These are phyloP conservation scores for Poterioochromonas sp. DNA, from an alignment of 352 stramenopile genomes.

Conservation along the genomic window DNA sequence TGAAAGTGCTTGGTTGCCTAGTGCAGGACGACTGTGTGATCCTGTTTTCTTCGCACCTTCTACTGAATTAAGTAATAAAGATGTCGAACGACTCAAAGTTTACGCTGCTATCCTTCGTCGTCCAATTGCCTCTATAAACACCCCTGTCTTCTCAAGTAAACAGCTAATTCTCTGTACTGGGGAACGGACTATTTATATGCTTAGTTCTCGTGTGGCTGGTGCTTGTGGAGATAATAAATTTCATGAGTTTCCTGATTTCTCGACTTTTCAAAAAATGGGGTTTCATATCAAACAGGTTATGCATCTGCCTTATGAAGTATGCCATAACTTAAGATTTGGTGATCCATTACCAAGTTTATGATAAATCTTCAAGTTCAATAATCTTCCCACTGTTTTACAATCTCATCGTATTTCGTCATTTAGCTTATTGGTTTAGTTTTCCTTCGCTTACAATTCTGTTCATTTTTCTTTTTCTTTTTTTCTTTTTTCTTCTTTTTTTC, in stretches of 20 bases:
- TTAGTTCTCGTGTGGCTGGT: neutral
- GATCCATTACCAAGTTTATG: neutral
- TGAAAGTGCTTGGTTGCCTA: neutral
- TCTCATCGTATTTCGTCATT: too few species aligned
- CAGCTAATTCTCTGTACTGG: neutral
- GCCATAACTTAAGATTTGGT: neutral
- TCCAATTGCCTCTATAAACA: neutral
- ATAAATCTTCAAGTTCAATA: too few species aligned
- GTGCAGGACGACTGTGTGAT: neutral
- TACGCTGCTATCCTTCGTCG: neutral
- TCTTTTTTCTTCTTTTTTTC: too few species aligned
- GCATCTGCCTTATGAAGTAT: neutral
- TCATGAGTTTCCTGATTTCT: neutral
- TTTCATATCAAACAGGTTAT: neutral
- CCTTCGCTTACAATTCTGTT: too few species aligned
- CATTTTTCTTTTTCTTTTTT: too few species aligned
- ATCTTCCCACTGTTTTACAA: too few species aligned
- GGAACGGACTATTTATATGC: neutral
- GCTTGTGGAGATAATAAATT: neutral
- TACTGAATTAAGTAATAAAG: neutral
- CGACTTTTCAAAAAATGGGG: neutral
- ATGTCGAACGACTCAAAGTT: neutral
- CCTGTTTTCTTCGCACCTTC: neutral
- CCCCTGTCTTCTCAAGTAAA: neutral
- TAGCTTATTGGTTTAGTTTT: too few species aligned